Evolutionary conservation across 371 early-diverging fungal species (phyloP), one percentile per base, ranked within the genome.

Genomic region (Zychaea mexicana): DNA sequence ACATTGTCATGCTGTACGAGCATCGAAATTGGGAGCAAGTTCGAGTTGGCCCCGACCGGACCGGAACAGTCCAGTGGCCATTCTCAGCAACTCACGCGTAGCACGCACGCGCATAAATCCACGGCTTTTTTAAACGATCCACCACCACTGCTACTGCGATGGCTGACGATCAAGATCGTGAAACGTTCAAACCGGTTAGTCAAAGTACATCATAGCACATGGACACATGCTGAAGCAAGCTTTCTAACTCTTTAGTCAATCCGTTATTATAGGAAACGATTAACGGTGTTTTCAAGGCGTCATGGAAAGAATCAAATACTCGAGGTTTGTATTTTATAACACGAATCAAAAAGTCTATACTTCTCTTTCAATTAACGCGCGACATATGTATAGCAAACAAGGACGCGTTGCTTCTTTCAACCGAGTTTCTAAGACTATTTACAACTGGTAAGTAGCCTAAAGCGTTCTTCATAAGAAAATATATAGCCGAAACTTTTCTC

Each of bases 381-480:
- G n/a, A n/a, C 15, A 1, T 36, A 36, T 36, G 15, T 36, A 53
- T 17, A 60, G 61, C 52, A 8, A 60, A 52, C 13, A 24, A 45
- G 31, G 52, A 60, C 2, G 61, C 61, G 17, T 9, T 49, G 22
- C 47, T 52, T 21, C 36, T 60, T 12, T 47, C 52, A 12, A 49
- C 32, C 28, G 61, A 60, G 24, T 60, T 60, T 21, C 31, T 60
- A 30, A 21, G 61, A 46, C 30, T 60, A 9, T 60, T 60, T 46
- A 33, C 36, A n/a, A 19, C 33, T 12, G 61, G 61, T 52, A 49
- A 30, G 7, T 22, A 19, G 2, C 24, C 6, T 2, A 17, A 19
- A 17, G 22, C 2, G n/a, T 42, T 42, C 0, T 42, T 17, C n/a
- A 42, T 42, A 42, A 17, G 5, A 7, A 17, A 39, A 8, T 15